Evolutionary conservation across 345 rosid genomes (phyloP).

Genomic region (Syzygium aromaticum): DNA sequence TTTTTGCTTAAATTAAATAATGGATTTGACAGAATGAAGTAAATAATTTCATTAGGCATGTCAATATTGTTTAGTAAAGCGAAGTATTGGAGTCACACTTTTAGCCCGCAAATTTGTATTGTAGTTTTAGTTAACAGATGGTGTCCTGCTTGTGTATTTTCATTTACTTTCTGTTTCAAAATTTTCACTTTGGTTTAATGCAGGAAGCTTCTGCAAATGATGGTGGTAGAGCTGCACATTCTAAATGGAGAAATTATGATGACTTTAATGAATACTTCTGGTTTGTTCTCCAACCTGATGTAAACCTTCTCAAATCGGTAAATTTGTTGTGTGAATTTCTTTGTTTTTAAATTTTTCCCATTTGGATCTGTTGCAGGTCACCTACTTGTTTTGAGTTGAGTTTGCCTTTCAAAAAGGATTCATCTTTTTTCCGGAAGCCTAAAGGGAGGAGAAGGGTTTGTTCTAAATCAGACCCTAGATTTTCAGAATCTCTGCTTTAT

Average conservation of each 20-base stretch:
- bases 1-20: background rate
- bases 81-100: background rate
- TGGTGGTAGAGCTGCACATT: constrained; percentile 93
- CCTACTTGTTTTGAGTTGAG: constrained; percentile 81
- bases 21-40: background rate
- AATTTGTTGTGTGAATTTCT: background rate
- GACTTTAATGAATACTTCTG: constrained; percentile 98
- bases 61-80: background rate
- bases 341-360: background rate
- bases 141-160: background rate
- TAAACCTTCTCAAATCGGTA: background rate
- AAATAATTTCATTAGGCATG: background rate
- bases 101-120: background rate
- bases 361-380: constrained; percentile 49
- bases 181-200: constrained; percentile 9
- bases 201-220: constrained; percentile 75
- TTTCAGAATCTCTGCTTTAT: background rate
- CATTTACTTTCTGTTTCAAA: background rate
- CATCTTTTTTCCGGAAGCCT: constrained; percentile 46
- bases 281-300: constrained; percentile 29
- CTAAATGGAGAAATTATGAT: constrained; percentile 97
- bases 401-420: constrained; percentile 68
- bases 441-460: constrained; percentile 64
- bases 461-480: background rate
- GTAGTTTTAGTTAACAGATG: background rate